Evolutionary conservation across 345 rosid species (phyloP).

Genomic region (Ceriops zippeliana): DNA sequence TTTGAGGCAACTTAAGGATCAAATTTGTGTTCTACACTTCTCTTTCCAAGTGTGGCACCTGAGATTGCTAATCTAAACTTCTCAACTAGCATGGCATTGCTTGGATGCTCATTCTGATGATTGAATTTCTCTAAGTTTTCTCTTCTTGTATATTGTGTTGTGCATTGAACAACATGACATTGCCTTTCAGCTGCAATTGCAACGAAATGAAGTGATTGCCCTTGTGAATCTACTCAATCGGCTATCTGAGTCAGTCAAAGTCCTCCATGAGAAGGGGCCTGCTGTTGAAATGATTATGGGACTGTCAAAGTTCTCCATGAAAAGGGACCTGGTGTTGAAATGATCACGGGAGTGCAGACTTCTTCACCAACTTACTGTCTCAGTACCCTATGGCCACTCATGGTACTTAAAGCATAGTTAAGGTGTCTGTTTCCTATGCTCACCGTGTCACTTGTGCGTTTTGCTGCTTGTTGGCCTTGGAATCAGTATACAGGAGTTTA

Average conservation of each 20-base stretch:
- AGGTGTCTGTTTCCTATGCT: not conserved
- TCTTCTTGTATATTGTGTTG: not conserved
- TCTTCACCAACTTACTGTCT: conserved; percentile 7
- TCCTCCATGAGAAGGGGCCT: conserved; percentile 55
- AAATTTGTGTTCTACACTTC: too few relatives aligned
- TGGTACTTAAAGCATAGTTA: conserved; percentile 24
- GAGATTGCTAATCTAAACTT: too few relatives aligned
- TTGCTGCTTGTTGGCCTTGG: too few relatives aligned
- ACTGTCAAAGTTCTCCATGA: conserved; percentile 49
- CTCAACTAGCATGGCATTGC: too few relatives aligned
- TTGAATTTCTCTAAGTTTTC: too few relatives aligned
- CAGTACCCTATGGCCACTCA: conserved; percentile 31
- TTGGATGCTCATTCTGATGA: too few relatives aligned
- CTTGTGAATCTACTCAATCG: conserved; percentile 67
- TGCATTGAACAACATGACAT: not conserved
- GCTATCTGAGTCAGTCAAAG: conserved; percentile 62
- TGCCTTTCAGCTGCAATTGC: conserved; percentile 55
- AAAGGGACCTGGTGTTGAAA: conserved; percentile 48
- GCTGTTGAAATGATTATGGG: conserved; percentile 34
- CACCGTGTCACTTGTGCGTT: too few relatives aligned
- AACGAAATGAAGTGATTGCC: conserved; percentile 76
- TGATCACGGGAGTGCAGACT: conserved; percentile 22
- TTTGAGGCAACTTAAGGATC: too few relatives aligned
- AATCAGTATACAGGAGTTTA: too few relatives aligned
- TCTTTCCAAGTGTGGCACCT: too few relatives aligned